Evolutionary conservation across 495 filamentous ascomycete species (phyloP), one percentile per base, ranked within the genome.

Genomic region (Trichoderma erinaceum): DNA sequence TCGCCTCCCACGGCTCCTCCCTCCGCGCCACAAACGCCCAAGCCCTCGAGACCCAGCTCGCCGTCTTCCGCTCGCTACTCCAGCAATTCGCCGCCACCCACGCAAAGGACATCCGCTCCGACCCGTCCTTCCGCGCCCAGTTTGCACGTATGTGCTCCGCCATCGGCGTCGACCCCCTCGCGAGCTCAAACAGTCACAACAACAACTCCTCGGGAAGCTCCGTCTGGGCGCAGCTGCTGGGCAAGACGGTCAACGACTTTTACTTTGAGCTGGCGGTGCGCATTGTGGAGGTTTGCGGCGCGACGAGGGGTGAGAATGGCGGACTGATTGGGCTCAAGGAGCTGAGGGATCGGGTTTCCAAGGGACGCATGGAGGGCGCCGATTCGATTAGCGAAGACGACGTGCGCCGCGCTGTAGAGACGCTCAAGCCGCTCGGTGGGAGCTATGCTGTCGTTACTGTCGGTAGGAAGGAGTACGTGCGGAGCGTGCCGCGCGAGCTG

Each of bases 91-190:
- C 92, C n/a, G 82, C 91, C 68, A 95, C 92, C 58, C 95, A 99
- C 79, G 91, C 88, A 69, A 92, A 93, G 74, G 93, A 93, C 73
- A 99, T 99, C 70, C 92, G 92, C 69, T 96, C 92, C 3, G 92
- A 97, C 76, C 95, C 96, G 13, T 88, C 86, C 0, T 99, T 99
- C 78, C 92, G 96, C 38, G 92, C 92, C 18, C 93, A 98, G 80
- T 99, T 99, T 75, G 95, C 95, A 6, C 91, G 94, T 71, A 98
- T 99, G 96, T 99, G 95, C 79, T 88, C 92, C 72, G 91, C 94
- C 67, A 96, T 99, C 72, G 95, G 95, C 13, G 93, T 99, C 10
- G 96, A 99, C 76, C 95, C 95, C 0, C 82, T 98, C 1, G 92
- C 92, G 21, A 87, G 71, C 88, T 87, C 73, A 80, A 32, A 61